phyloP scores from a whole-genome alignment of 345 rosid species.

The Cardiospermum halicacabum region DNA sequence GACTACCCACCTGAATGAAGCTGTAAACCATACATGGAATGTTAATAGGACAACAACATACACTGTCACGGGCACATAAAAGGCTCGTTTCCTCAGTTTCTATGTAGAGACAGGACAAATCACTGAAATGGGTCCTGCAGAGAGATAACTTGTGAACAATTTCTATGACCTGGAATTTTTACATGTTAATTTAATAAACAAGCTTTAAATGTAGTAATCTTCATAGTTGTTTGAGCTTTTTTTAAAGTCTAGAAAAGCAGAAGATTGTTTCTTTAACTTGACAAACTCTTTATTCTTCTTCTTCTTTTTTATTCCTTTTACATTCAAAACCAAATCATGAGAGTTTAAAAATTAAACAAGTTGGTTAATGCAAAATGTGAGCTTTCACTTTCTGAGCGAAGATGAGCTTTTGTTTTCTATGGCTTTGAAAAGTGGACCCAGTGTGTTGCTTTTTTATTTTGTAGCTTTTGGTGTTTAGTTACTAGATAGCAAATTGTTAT shows the following conservation, averaged over 20 bases:
- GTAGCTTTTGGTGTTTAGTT: slow-evolving; percentile 16
- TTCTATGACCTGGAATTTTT: slow-evolving; percentile 22
- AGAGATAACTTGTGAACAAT: slow-evolving; percentile 13
- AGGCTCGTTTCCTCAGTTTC: neutral
- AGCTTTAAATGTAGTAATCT: neutral
- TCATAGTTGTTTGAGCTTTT: slow-evolving; percentile 9
- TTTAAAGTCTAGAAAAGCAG: slow-evolving; percentile 7
- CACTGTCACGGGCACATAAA: slow-evolving; percentile 17
- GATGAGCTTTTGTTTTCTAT: slow-evolving; percentile 36
- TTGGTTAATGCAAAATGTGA: slow-evolving; percentile 5
- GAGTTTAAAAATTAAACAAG: no score
- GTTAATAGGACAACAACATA: neutral
- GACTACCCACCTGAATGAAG: slow-evolving; percentile 8
- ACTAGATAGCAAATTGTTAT: neutral
- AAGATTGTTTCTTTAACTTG: slow-evolving; percentile 20
- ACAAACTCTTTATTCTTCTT: slow-evolving; percentile 31
- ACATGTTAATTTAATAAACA: no score
- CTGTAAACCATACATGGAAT: slow-evolving; percentile 13
- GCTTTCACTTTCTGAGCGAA: slow-evolving; percentile 33
- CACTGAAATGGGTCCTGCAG: slow-evolving; percentile 24
- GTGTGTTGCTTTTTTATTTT: slow-evolving; percentile 17
- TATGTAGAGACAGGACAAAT: slow-evolving; percentile 26
- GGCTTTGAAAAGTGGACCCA: slow-evolving; percentile 20
- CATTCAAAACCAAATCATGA: neutral
- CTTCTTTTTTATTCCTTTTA: neutral